Percentiles rank a stretch among this genome's conserved stretches.
Conservation (phyloP, 1,139 yeast genomes). For the Pneumocystis wakefieldiae region DNA sequence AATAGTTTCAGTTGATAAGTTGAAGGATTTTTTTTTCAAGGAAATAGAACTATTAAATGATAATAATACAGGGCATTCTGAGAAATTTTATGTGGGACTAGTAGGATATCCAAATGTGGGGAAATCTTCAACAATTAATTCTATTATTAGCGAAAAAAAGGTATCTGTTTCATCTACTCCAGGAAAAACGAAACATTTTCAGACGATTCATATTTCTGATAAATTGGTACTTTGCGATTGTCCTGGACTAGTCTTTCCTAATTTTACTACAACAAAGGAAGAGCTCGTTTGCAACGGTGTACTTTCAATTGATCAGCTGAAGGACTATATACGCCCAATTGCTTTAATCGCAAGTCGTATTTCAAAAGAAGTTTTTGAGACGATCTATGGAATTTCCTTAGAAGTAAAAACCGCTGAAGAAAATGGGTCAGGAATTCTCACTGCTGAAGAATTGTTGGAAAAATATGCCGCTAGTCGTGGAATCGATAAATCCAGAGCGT, state of each 20-base stretch:
- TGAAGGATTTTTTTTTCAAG: constrained; percentile 64
- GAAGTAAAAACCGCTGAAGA: constrained; percentile 59
- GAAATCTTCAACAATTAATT: constrained; percentile 90
- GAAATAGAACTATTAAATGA: constrained; percentile 44
- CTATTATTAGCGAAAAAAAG: constrained; percentile 86
- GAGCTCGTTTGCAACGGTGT: constrained; percentile 97
- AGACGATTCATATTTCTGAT: constrained; percentile 75
- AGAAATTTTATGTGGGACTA: constrained; percentile 70
- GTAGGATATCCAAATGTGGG: constrained; percentile 92
- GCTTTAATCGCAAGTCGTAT: constrained; percentile 74
- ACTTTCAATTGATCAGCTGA: constrained; percentile 87
- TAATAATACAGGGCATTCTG: constrained; percentile 11
- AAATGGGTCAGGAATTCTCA: constrained; percentile 80
- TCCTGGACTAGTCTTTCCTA: constrained; percentile 98
- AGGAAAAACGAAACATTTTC: constrained; percentile 98
- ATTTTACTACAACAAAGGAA: constrained; percentile 90
- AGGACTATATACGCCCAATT: constrained; percentile 87
- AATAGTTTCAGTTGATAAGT: constrained; percentile 67
- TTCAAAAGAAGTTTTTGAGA: constrained; percentile 79
- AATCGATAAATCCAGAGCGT: constrained; percentile 93
- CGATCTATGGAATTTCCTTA: constrained; percentile 84
- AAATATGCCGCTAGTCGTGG: constrained; percentile 83
- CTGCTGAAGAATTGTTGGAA: constrained; percentile 73
- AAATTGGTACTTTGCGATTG: constrained; percentile 87
- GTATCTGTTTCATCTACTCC: constrained; percentile 97